Conservation (phyloP, 176 grass and related monocot genomes). For the Alloteropsis semialata region DNA sequence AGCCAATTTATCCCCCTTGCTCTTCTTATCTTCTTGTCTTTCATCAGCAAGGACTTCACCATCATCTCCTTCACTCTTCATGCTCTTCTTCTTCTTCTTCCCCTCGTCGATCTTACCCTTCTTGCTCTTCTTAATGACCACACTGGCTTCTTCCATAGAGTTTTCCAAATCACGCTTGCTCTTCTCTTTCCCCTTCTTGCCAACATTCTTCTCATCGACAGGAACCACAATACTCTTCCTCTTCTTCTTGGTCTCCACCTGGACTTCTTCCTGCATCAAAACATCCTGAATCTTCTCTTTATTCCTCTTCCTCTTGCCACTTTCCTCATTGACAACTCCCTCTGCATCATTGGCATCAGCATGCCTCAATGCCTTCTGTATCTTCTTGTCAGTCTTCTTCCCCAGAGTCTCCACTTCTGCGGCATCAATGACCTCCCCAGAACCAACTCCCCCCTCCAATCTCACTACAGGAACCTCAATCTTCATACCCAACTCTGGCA, state of each 20-base stretch:
- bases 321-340: background rate
- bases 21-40: slow-evolving; percentile 35
- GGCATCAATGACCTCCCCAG: slow-evolving; percentile 33
- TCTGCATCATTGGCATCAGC: background rate
- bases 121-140: background rate
- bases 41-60: background rate
- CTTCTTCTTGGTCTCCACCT: slow-evolving; percentile 21
- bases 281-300: slow-evolving; percentile 19
- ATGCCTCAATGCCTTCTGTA: slow-evolving; percentile 5
- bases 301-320: slow-evolving; percentile 39
- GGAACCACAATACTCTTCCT: slow-evolving; percentile 3
- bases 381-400: slow-evolving; percentile 23
- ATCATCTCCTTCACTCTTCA: slow-evolving; percentile 18
- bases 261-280: slow-evolving; percentile 25
- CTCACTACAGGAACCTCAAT: slow-evolving; percentile 39
- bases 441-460: background rate
- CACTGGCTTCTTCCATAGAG: background rate
- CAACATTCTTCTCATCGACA: slow-evolving; percentile 9
- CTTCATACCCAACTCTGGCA: slow-evolving; percentile 73
- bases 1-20: slow-evolving; percentile 25
- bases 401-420: background rate
- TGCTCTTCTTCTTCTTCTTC: slow-evolving; percentile 40
- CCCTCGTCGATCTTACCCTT: slow-evolving; percentile 3
- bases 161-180: background rate
- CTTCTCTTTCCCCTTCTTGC: background rate